Conservation (phyloP, 2,329 filamentous ascomycete genomes). For the Colletotrichum eleusines region DNA sequence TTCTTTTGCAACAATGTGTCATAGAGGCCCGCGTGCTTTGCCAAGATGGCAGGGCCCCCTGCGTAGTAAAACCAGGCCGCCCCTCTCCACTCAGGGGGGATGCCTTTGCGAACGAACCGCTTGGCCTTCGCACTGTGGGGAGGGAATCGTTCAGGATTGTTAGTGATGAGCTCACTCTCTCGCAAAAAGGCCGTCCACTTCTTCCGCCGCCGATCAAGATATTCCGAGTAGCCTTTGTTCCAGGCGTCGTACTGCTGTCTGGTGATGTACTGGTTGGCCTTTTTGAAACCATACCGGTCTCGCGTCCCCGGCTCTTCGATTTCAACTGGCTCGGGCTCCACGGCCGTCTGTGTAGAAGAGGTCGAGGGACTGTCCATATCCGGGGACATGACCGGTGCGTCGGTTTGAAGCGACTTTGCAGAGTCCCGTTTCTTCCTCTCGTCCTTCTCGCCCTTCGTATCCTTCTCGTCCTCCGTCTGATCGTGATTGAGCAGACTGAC, state of each 20-base stretch:
- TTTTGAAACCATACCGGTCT: conserved; percentile 94
- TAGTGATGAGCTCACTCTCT: conserved; percentile 79
- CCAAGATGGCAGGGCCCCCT: conserved; percentile 83
- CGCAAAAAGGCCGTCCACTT: conserved; percentile 87
- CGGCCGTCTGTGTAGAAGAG: conserved; percentile 42
- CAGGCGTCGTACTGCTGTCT: conserved; percentile 84
- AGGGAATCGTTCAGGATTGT: conserved; percentile 82
- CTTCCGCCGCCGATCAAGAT: conserved; percentile 78
- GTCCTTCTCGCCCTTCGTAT: conserved; percentile 38
- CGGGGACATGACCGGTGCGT: conserved; percentile 46
- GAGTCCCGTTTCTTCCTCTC: conserved; percentile 60
- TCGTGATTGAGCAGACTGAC: conserved; percentile 44
- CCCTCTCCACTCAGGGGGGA: conserved; percentile 94
- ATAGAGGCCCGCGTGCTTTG: conserved; percentile 83
- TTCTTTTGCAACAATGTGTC: conserved; percentile 73
- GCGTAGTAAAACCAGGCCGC: conserved; percentile 98
- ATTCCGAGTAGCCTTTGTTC: conserved; percentile 80
- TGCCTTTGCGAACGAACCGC: conserved; percentile 91
- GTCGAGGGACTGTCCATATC: conserved; percentile 30
- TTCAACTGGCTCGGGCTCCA: conserved; percentile 48
- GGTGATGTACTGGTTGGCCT: conserved; percentile 83
- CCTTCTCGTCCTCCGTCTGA: conserved; percentile 42
- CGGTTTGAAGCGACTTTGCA: conserved; percentile 55
- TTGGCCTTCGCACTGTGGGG: conserved; percentile 85
- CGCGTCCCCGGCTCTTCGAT: conserved; percentile 66